Evolutionary conservation across 2,329 filamentous ascomycete species (phyloP), one percentile per base, ranked within the genome.

Genomic region (Colletotrichum lini): DNA sequence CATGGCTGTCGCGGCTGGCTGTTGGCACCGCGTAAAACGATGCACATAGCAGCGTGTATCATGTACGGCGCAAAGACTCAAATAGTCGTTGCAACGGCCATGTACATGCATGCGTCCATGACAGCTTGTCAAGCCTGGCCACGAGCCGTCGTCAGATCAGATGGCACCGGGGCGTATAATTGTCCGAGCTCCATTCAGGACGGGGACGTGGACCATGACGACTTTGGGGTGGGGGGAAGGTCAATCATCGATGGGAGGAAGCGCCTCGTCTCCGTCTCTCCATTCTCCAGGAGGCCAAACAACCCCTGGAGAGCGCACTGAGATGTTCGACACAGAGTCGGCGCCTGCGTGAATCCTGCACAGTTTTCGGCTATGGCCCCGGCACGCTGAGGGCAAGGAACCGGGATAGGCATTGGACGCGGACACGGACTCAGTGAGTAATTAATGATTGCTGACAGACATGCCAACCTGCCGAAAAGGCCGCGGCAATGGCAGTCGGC

Each of bases 111-210:
- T 40, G 49, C 59, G 59, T 42, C 64, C 61, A 56, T 70, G 70
- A 70, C 70, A 72, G 61, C 59, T 49, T 72, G 70, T 72, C 70
- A 70, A 64, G 65, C 49, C 44, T 38, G 59, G 38, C 66, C 59
- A 72, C 53, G 60, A 69, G 65, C 60, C 65, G 54, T 72, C 40
- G 40, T 38, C 59, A 65, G 66, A 65, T 70, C 59, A 70, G 70
- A 70, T 65, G 70, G 66, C 54, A 70, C 23, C 23, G 53, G 58
- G 60, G 53, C 59, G 66, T 30, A 57, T 49, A 54, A 69, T 50
- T 65, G 59, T 70, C 69, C 69, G 65, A 69, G 69, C 69, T 69
- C 47, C 45, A 44, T 64, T 58, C 21, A 42, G 69, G 47, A 60
- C 56, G 62, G 61, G 49, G 30, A 42, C 45, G 40, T 70, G 62